These are phyloP conservation scores for Kwoniella sp. DNA, from an alignment of 768 basidiomycete species.

Conservation along the genomic window DNA sequence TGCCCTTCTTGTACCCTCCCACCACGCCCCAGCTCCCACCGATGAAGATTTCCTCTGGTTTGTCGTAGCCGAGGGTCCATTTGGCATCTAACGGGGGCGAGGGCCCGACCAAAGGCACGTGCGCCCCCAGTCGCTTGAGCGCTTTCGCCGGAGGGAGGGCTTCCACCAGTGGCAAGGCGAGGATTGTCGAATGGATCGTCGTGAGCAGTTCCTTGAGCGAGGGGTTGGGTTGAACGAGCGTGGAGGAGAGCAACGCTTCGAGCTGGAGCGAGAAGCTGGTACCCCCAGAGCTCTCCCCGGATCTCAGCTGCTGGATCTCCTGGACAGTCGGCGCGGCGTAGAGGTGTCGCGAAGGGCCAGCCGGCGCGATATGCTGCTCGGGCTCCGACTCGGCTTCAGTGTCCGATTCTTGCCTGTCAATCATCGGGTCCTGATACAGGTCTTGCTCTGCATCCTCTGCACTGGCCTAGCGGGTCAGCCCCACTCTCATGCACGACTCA, in stretches of 20 bases:
- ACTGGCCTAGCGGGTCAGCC: no score
- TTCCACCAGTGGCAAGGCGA: conserved; percentile 58
- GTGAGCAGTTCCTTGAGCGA: conserved; percentile 59
- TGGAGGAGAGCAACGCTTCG: conserved; percentile 42
- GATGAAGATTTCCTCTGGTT: conserved; percentile 68
- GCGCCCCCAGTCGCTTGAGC: conserved; percentile 50
- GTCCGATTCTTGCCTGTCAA: conserved; percentile 17
- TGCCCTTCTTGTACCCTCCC: conserved; percentile 67
- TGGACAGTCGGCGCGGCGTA: conserved; percentile 47
- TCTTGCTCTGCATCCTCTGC: not conserved
- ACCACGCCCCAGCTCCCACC: conserved; percentile 85
- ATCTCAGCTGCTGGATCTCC: conserved; percentile 24
- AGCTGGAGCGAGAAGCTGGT: conserved; percentile 82
- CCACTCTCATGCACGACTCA: no score
- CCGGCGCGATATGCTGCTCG: conserved; percentile 8
- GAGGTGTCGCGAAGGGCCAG: conserved; percentile 31
- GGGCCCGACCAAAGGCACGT: conserved; percentile 67
- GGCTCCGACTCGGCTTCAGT: conserved; percentile 14
- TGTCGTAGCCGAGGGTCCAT: conserved; percentile 80
- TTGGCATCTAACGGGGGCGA: conserved; percentile 56
- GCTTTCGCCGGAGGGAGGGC: conserved; percentile 67
- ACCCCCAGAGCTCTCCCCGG: conserved; percentile 51
- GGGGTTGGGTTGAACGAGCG: conserved; percentile 47
- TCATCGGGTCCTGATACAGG: conserved; percentile 23
- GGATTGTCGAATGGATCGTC: conserved; percentile 67